Evolutionary conservation across 2,329 filamentous ascomycete species (phyloP).

Genomic region (Leptographium radiaticola): DNA sequence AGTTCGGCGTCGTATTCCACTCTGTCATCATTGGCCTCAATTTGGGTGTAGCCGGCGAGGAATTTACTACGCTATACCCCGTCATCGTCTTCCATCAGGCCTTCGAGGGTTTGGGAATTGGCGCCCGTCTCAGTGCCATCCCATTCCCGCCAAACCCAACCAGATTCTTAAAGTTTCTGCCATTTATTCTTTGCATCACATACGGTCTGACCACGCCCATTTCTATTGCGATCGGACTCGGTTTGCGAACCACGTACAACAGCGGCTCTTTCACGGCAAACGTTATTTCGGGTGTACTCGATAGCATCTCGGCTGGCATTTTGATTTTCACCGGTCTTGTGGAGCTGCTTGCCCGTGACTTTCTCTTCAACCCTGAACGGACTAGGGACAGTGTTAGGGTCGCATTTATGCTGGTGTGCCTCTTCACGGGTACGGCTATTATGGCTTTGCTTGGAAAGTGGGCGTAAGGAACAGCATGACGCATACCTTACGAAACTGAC

Average conservation of each 20-base stretch:
- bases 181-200: conserved; percentile 56
- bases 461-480: conserved; percentile 38
- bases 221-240: conserved; percentile 72
- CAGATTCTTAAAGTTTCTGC: conserved; percentile 50
- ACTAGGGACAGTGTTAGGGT: conserved; percentile 57
- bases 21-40: conserved; percentile 88
- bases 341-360: conserved; percentile 89
- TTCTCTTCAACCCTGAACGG: conserved; percentile 89
- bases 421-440: conserved; percentile 59
- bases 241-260: conserved; percentile 53
- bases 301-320: conserved; percentile 81
- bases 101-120: conserved; percentile 87
- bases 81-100: conserved; percentile 80
- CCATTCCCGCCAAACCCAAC: conserved; percentile 48
- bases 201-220: conserved; percentile 78
- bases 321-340: conserved; percentile 92
- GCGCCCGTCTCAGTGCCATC: conserved; percentile 65
- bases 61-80: conserved; percentile 48
- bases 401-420: conserved; percentile 56
- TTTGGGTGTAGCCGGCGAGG: conserved; percentile 42
- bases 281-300: conserved; percentile 78
- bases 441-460: conserved; percentile 82
- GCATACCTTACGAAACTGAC: no score
- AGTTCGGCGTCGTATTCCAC: conserved; percentile 93
- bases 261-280: conserved; percentile 43